Evolutionary conservation across 2,329 filamentous ascomycete genomes (phyloP), one percentile per base, ranked within the genome.

Genomic region (Metarhizium anisopliae): DNA sequence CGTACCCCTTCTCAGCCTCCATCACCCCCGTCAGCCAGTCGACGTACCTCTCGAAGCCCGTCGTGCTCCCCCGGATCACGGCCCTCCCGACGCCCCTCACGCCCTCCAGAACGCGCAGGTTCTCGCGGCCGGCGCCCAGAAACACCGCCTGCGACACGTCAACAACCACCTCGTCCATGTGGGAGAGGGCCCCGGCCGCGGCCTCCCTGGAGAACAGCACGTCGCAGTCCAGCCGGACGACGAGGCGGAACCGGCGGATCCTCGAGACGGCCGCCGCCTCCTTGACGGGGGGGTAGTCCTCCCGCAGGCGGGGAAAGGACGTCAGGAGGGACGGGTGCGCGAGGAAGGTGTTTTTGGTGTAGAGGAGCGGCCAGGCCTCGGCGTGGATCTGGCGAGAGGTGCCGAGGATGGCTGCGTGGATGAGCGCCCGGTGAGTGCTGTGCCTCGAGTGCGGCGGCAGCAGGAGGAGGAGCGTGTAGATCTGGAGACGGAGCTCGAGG

Each of bases 401-500:
- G 59, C 64, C 67, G 49, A 78, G 72, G 61, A 78, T 72, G 57
- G 66, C 62, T 6, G 73, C 66, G 63, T 74, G 61, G 50, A 75
- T 57, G 49, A 30, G 25, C 30, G 18, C n/a, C 7, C 20, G 30
- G 11, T 29, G 42, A 16, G 38, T n/a, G 25, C n/a, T 52, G 58
- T 61, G 60, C 55, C 62, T 59, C 57, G 61, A 61, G 59, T 62
- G 64, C 47, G 68, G 70, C 5, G 66, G 60, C 49, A 73, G 64
- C 59, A 64, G 57, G 55, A 78, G 72, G 52, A 78, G 74, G 59
- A 72, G 63, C 25, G 63, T 56, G 67, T 77, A 77, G 59, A 78
- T 74, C 55, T 77, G 69, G 56, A 76, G 70, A 43, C 76, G 75
- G 61, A 78, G 67, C 62, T 78, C 76, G 51, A 72, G 60, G 38